phyloP scores from a whole-genome alignment of 768 basidiomycete genomes.

The Artomyces pyxidatus region DNA sequence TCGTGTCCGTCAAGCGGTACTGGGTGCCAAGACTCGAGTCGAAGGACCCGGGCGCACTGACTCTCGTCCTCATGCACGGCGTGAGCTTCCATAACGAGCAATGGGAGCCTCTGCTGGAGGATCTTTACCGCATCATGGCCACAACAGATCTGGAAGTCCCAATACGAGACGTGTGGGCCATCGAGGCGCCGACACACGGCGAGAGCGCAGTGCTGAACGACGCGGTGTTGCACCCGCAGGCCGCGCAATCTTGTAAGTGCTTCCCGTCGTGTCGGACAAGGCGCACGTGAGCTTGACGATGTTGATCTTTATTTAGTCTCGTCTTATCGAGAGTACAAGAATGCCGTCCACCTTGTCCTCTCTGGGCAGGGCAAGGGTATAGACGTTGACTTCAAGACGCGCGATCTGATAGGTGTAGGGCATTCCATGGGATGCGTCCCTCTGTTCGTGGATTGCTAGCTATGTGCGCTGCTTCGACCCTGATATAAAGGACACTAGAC shows the following conservation, averaged over 20 bases:
- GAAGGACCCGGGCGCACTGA: conserved; percentile 32
- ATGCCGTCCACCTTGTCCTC: conserved; percentile 39
- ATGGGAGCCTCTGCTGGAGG: conserved; percentile 50
- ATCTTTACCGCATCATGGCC: conserved; percentile 28
- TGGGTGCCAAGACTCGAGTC: conserved; percentile 29
- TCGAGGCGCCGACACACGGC: conserved; percentile 50
- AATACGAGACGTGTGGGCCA: conserved; percentile 41
- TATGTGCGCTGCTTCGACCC: neutral
- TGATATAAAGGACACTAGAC: conserved; percentile 18
- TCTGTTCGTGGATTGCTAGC: conserved; percentile 29
- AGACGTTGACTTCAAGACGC: conserved; percentile 37
- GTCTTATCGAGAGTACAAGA: too few relatives aligned
- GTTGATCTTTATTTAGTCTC: too few relatives aligned
- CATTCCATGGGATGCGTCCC: conserved; percentile 47
- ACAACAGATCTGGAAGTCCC: conserved; percentile 15
- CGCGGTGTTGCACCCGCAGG: conserved; percentile 30
- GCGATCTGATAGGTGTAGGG: conserved; percentile 42
- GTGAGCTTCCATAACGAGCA: conserved; percentile 50
- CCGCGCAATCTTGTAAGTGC: conserved; percentile 33
- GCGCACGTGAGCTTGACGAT: neutral
- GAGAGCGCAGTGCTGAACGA: conserved; percentile 44
- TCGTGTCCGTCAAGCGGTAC: conserved; percentile 43
- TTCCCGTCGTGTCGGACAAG: neutral
- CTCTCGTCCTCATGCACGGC: conserved; percentile 44
- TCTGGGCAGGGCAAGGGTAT: conserved; percentile 40